Conservation (phyloP, 2,329 filamentous ascomycete species). For the Monilinia fructicola region DNA sequence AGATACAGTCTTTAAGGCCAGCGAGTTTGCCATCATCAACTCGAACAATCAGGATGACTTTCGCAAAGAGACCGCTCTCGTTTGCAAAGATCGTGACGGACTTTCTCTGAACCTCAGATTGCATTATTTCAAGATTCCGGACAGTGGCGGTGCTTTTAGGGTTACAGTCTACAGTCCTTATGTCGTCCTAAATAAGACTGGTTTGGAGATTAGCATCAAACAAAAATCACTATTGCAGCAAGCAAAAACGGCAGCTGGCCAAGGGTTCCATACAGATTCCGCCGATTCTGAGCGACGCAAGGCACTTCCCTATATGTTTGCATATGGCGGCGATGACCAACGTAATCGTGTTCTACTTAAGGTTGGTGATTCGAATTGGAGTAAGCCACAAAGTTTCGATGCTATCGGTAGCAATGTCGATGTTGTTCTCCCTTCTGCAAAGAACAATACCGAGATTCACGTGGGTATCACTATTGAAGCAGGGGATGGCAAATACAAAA, state of each 20-base stretch:
- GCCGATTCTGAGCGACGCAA: constrained; percentile 60
- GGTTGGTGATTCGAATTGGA: constrained; percentile 90
- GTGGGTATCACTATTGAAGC: constrained; percentile 85
- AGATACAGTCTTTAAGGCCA: constrained; percentile 89
- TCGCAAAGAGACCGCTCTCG: constrained; percentile 73
- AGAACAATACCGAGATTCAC: constrained; percentile 77
- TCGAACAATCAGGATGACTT: constrained; percentile 85
- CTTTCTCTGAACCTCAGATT: constrained; percentile 77
- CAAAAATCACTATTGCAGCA: constrained; percentile 87
- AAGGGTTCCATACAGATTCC: constrained; percentile 58
- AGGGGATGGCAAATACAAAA: constrained; percentile 95
- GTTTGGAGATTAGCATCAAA: constrained; percentile 80
- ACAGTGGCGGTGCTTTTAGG: constrained; percentile 94
- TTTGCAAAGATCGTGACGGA: constrained; percentile 82
- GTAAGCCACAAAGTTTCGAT: constrained; percentile 96
- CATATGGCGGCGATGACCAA: constrained; percentile 82
- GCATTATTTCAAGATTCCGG: constrained; percentile 86
- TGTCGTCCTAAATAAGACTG: constrained; percentile 92
- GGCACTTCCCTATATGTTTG: constrained; percentile 92
- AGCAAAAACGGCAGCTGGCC: constrained; percentile 79
- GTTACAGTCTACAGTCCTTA: constrained; percentile 95
- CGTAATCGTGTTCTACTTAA: constrained; percentile 87
- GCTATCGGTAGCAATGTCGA: constrained; percentile 93
- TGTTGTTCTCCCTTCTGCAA: constrained; percentile 74
- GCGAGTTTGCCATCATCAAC: constrained; percentile 97